These are phyloP conservation scores for Talaromyces marneffei DNA, from an alignment of 2,329 filamentous ascomycete genomes.

Conservation along the genomic window DNA sequence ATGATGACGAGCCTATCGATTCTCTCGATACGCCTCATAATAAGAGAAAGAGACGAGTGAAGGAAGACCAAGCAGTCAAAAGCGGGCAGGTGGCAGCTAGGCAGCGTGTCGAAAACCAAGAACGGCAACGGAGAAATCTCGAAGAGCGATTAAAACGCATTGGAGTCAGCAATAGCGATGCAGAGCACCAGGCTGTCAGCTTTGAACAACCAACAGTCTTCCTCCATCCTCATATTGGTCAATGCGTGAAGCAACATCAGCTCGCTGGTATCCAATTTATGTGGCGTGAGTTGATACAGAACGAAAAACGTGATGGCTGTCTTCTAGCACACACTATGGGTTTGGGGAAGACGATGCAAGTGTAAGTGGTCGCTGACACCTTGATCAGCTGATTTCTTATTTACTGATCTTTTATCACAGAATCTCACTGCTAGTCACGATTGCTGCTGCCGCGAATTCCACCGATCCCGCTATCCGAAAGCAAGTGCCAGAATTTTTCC, in stretches of 20 bases:
- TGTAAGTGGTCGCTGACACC: conserved; percentile 39
- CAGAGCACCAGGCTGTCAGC: conserved; percentile 45
- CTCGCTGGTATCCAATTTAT: conserved; percentile 76
- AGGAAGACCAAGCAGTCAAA: conserved; percentile 47
- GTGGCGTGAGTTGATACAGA: conserved; percentile 73
- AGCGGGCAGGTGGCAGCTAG: conserved; percentile 53
- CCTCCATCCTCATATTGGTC: conserved; percentile 59
- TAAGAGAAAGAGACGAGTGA: conserved; percentile 43
- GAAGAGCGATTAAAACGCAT: conserved; percentile 27
- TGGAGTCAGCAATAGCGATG: conserved; percentile 31
- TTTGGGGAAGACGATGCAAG: conserved; percentile 86
- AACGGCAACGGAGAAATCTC: conserved; percentile 42
- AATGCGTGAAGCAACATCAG: conserved; percentile 71
- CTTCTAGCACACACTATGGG: conserved; percentile 88
- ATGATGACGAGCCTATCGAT: conserved; percentile 20
- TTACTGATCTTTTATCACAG: conserved; percentile 25
- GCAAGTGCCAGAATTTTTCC: conserved; percentile 65
- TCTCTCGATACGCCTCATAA: conserved; percentile 38
- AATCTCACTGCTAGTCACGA: conserved; percentile 72
- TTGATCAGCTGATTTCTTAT: neutral
- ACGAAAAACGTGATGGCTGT: conserved; percentile 63
- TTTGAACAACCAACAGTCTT: conserved; percentile 41
- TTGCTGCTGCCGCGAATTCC: conserved; percentile 62
- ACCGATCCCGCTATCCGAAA: conserved; percentile 49
- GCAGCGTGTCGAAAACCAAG: conserved; percentile 50